Evolutionary conservation across 1,139 yeast genomes (phyloP).

Genomic region (Yamadazyma dendronema): DNA sequence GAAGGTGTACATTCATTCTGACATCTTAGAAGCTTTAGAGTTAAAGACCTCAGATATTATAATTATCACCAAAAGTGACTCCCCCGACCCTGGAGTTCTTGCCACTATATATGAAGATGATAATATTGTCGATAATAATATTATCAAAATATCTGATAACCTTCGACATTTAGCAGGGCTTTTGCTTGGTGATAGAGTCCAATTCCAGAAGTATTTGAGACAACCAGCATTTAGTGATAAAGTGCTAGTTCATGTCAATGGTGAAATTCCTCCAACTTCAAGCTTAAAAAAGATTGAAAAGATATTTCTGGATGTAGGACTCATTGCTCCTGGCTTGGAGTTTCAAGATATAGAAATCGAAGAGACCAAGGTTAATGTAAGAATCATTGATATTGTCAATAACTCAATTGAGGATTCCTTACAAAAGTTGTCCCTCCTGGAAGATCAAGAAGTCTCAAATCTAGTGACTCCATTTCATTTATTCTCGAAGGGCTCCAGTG

Average conservation of each 20-base stretch:
- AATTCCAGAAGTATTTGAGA: conserved; percentile 38
- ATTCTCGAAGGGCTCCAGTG: conserved; percentile 39
- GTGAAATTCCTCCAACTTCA: conserved; percentile 6
- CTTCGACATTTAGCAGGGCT: conserved; percentile 56
- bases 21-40: conserved; percentile 53
- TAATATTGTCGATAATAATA: conserved; percentile 47
- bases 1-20: conserved; percentile 50
- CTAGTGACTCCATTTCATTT: conserved; percentile 47
- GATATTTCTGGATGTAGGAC: conserved; percentile 48
- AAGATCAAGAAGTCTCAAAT: conserved; percentile 11
- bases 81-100: conserved; percentile 44
- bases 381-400: conserved; percentile 23
- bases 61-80: conserved; percentile 46
- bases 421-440: conserved; percentile 24
- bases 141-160: conserved; percentile 49
- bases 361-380: conserved; percentile 9
- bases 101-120: conserved; percentile 42
- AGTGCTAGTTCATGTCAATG: conserved; percentile 15
- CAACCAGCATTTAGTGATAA: conserved; percentile 53
- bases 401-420: conserved; percentile 23
- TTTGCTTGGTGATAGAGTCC: conserved; percentile 71
- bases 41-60: conserved; percentile 56
- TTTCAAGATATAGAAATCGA: conserved; percentile 13
- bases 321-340: conserved; percentile 55
- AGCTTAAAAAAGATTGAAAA: conserved; percentile 28